Conservation (phyloP, 2,329 filamentous ascomycete genomes). For the Cucurbitaria berberidis region DNA sequence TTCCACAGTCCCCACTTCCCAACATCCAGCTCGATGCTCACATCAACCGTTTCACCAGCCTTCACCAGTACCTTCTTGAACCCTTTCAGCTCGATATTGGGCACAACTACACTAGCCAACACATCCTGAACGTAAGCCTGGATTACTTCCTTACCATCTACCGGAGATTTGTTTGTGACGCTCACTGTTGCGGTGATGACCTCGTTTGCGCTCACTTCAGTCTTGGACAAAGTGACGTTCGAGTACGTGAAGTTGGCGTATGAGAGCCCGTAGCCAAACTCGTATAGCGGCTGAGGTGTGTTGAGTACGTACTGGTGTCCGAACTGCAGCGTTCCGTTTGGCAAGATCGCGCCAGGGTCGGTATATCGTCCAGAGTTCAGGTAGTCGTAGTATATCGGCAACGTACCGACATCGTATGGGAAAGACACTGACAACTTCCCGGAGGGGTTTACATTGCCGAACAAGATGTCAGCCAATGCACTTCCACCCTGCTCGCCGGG, state of each 20-base stretch:
- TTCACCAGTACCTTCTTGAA: slow-evolving; percentile 70
- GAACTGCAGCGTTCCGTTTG: slow-evolving; percentile 68
- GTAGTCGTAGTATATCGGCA: slow-evolving; percentile 75
- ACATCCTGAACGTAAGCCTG: slow-evolving; percentile 72
- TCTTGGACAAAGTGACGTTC: slow-evolving; percentile 59
- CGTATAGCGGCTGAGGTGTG: slow-evolving; percentile 65
- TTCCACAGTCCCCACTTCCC: slow-evolving; percentile 63
- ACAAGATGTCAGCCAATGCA: slow-evolving; percentile 69
- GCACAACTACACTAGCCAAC: slow-evolving; percentile 66
- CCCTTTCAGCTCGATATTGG: slow-evolving; percentile 69
- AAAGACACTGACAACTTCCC: slow-evolving; percentile 72
- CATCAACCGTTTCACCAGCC: slow-evolving; percentile 64
- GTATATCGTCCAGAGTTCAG: slow-evolving; percentile 67
- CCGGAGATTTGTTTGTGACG: slow-evolving; percentile 64
- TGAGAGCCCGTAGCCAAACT: slow-evolving; percentile 70
- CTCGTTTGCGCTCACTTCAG: slow-evolving; percentile 57
- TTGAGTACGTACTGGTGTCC: slow-evolving; percentile 70
- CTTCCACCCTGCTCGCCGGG: slow-evolving; percentile 72
- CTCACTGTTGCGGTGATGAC: slow-evolving; percentile 65
- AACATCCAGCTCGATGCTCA: slow-evolving; percentile 59
- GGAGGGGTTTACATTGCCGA: slow-evolving; percentile 67
- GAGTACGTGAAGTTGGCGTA: slow-evolving; percentile 70
- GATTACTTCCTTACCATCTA: slow-evolving; percentile 70
- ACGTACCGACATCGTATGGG: slow-evolving; percentile 69
- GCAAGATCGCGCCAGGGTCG: slow-evolving; percentile 60